These are phyloP conservation scores for Gremmenia infestans DNA, from an alignment of 2,329 filamentous ascomycete species.

Conservation along the genomic window DNA sequence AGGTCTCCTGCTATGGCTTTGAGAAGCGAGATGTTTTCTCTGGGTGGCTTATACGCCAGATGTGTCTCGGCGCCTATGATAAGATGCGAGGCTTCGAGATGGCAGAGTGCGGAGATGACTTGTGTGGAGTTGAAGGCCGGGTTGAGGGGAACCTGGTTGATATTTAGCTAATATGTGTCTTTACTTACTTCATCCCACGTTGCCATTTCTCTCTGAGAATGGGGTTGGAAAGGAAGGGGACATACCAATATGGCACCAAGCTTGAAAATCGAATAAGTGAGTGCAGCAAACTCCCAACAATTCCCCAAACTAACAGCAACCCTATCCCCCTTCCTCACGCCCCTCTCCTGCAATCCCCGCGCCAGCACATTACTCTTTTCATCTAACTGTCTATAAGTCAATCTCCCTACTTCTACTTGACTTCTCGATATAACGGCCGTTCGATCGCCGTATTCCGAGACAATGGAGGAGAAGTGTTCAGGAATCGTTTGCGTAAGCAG, in stretches of 20 bases:
- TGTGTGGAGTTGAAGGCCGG: constrained; percentile 80
- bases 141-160: constrained; percentile 71
- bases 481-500: constrained; percentile 65
- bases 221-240: not conserved
- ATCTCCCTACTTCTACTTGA: constrained; percentile 39
- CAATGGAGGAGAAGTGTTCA: constrained; percentile 64
- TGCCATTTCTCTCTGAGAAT: too few species aligned
- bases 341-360: constrained; percentile 60
- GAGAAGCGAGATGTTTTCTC: constrained; percentile 54
- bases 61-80: constrained; percentile 87
- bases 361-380: constrained; percentile 71
- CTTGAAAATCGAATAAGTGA: constrained; percentile 90
- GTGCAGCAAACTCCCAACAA: constrained; percentile 72
- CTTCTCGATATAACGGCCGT: constrained; percentile 51
- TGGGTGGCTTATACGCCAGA: constrained; percentile 62
- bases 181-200: not conserved
- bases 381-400: constrained; percentile 76
- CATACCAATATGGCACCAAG: constrained; percentile 79
- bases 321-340: constrained; percentile 75
- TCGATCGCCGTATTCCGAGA: constrained; percentile 58
- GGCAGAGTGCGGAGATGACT: constrained; percentile 70
- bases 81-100: constrained; percentile 68
- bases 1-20: constrained; percentile 44
- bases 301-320: constrained; percentile 87
- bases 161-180: not conserved